A percentile compares a stretch with the other conserved stretches of the same genome.
phyloP scores from a whole-genome alignment of 495 filamentous ascomycete species.

The Staphylotrichum longicolle region DNA sequence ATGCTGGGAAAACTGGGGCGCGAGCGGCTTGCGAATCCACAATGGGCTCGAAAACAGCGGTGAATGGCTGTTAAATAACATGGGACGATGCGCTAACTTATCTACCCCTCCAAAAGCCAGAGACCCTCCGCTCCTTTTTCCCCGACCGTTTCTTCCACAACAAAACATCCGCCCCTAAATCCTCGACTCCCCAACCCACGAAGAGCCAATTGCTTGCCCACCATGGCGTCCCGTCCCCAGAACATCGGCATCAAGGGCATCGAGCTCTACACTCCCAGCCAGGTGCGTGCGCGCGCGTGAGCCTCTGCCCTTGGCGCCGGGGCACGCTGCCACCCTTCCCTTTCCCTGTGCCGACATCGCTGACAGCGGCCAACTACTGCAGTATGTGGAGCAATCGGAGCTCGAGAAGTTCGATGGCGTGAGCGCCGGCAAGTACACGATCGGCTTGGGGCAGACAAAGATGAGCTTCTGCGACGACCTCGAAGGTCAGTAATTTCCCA shows the following conservation, averaged over 20 bases:
- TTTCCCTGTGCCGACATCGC: constrained; percentile 26
- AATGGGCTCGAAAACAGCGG: constrained; percentile 21
- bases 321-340: not conserved
- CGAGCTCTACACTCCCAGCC: constrained; percentile 96
- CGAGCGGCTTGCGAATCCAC: constrained; percentile 11
- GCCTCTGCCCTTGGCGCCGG: not conserved
- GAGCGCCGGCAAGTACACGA: constrained; percentile 92
- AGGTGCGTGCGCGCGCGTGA: constrained; percentile 58
- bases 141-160: constrained; percentile 18
- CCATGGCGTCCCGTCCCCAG: constrained; percentile 83
- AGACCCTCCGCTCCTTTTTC: constrained; percentile 19
- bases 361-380: constrained; percentile 27
- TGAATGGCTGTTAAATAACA: constrained; percentile 28
- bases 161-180: constrained; percentile 23
- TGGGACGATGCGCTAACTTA: constrained; percentile 26
- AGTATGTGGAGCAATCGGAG: constrained; percentile 96
- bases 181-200: constrained; percentile 18
- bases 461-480: constrained; percentile 99
- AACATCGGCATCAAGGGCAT: constrained; percentile 99
- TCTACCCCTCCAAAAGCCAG: constrained; percentile 28
- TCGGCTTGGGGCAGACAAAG: constrained; percentile 98
- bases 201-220: constrained; percentile 35
- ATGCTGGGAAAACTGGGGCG: constrained; percentile 18
- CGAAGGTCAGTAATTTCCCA: constrained; percentile 66
- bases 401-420: constrained; percentile 99